Evolutionary conservation across 805 yeast genomes (phyloP), one percentile per base, ranked within the genome.

Genomic region (Saccharomycodes ludwigii): DNA sequence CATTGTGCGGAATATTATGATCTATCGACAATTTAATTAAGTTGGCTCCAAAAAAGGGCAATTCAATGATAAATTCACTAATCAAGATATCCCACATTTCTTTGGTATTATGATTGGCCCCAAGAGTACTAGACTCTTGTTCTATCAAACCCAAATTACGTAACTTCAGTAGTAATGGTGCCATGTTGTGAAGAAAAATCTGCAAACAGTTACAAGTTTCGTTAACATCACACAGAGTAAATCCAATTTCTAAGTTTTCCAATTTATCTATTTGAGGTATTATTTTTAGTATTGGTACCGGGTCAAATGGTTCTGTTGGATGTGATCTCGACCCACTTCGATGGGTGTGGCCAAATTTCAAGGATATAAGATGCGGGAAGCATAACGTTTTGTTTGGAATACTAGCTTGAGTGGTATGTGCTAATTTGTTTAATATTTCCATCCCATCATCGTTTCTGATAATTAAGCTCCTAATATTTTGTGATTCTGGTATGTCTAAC

Each of bases 1-100:
- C 82, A 44, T 69, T 70, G 3, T 49, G 22, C 2, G 82, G 80
- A 3, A 78, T 69, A 18, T 59, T 59, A 48, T 78, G 85, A 13
- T 65, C 58, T n/a, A 79, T 59, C 7, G 68, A 56, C 13, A 79
- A 49, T 29, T 50, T 61, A 18, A 49, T 51, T 22, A 75, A 38
- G 2, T 48, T 48, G 4, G 36, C 29, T 1, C 32, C 38, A 4
- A 46, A 50, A 9, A 52, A 33, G 1, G 67, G 62, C 3, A 68
- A 27, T 6, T 46, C 41, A 5, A 56, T 33, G 5, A 71, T 38
- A 29, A 72, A 60, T 19, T 60, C 50, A 14, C 69, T 61, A 3
- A 70, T 54, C 8, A 54, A 47, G 8, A 69, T 52, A 44, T 74
- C 81, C 66, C 74, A 74, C 16, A 61, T 55, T 47, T 72, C 75